phyloP scores from a whole-genome alignment of 495 filamentous ascomycete species.

The Lichina pygmaea region DNA sequence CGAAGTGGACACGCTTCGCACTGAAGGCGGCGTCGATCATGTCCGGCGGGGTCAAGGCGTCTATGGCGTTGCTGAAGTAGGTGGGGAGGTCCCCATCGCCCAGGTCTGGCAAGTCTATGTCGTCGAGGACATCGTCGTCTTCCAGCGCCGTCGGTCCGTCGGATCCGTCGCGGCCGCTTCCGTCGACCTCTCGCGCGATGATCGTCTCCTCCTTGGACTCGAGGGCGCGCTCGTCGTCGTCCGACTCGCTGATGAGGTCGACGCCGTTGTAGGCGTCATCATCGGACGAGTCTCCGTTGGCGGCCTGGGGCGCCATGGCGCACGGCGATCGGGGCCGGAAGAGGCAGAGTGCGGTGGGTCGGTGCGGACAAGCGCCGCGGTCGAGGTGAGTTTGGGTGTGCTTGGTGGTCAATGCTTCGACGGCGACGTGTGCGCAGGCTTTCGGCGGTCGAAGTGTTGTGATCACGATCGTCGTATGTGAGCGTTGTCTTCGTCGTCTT shows the following conservation, averaged over 20 bases:
- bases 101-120: not conserved
- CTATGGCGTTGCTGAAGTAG: not conserved
- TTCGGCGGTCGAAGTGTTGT: conserved; percentile 22
- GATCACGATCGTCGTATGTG: conserved; percentile 51
- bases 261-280: conserved; percentile 48
- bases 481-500: conserved; percentile 36
- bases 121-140: not conserved
- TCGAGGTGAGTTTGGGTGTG: not conserved
- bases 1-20: conserved; percentile 22
- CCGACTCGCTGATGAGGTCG: conserved; percentile 50
- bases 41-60: not conserved
- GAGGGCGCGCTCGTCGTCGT: conserved; percentile 49
- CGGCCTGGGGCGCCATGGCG: not conserved
- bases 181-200: conserved; percentile 7
- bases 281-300: conserved; percentile 14
- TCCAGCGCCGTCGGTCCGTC: conserved; percentile 1
- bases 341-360: not conserved
- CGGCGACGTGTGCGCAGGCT: conserved; percentile 4
- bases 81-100: not conserved
- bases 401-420: not conserved
- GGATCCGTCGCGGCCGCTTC: conserved; percentile 4
- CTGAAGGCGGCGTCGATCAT: conserved; percentile 5
- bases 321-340: not conserved
- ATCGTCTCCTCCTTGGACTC: conserved; percentile 20
- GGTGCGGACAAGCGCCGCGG: not conserved